Conservation (phyloP, 495 filamentous ascomycete species). For the Friedmanniomyces simplex region DNA sequence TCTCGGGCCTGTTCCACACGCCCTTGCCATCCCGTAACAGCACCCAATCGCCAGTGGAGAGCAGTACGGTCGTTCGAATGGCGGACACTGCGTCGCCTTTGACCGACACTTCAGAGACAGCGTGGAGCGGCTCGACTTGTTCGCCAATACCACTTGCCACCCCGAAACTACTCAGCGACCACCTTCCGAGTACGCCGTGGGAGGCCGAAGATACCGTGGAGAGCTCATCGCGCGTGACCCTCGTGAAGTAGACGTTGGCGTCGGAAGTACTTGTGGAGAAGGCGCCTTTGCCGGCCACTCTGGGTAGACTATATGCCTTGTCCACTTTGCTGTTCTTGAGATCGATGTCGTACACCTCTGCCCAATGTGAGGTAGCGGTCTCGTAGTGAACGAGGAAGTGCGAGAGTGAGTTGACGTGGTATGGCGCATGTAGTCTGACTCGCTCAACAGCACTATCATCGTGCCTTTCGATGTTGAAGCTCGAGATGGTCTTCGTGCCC, state of each 20-base stretch:
- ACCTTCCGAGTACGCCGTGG: conserved; percentile 62
- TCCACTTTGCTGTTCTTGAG: conserved; percentile 50
- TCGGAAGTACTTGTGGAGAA: conserved; percentile 69
- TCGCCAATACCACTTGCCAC: neutral
- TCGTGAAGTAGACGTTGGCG: conserved; percentile 79
- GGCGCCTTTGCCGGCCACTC: conserved; percentile 54
- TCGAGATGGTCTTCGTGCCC: conserved; percentile 53
- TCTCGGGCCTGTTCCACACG: conserved; percentile 74
- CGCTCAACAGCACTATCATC: conserved; percentile 50
- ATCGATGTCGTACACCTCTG: conserved; percentile 77
- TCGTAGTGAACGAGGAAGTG: conserved; percentile 81
- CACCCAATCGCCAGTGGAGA: conserved; percentile 64
- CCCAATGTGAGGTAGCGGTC: conserved; percentile 60
- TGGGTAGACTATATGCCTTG: conserved; percentile 68
- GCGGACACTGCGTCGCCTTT: conserved; percentile 55
- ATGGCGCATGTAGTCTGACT: conserved; percentile 64
- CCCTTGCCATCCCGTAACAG: conserved; percentile 71
- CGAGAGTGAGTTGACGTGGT: conserved; percentile 53
- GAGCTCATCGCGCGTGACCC: conserved; percentile 61
- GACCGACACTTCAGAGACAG: conserved; percentile 72
- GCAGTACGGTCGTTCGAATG: conserved; percentile 62
- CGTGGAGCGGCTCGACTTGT: conserved; percentile 43
- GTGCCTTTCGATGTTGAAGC: conserved; percentile 40
- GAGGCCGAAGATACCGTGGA: conserved; percentile 65
- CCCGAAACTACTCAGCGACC: conserved; percentile 38